Evolutionary conservation across 2,329 filamentous ascomycete species (phyloP).

Genomic region (Lecanicillium sp.): DNA sequence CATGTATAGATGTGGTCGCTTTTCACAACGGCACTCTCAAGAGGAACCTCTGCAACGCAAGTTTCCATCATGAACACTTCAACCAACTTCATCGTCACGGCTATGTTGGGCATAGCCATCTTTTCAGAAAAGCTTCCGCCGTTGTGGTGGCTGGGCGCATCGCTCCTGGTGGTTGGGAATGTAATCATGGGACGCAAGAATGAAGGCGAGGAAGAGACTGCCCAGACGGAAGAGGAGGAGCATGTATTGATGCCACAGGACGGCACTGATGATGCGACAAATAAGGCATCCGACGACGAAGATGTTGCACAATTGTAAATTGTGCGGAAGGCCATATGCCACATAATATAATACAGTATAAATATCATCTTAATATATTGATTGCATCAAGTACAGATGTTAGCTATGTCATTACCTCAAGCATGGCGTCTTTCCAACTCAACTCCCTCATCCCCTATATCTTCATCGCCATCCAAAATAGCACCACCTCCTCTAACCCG

Average conservation of each 20-base stretch:
- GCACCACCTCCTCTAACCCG: conserved; percentile 35
- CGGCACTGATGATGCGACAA: conserved; percentile 11
- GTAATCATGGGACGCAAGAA: conserved; percentile 70
- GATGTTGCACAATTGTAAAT: conserved; percentile 18
- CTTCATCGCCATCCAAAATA: conserved; percentile 36
- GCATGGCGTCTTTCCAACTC: conserved; percentile 32
- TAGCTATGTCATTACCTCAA: neutral
- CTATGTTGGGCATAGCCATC: conserved; percentile 60
- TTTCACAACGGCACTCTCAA: conserved; percentile 70
- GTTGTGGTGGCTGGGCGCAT: conserved; percentile 70
- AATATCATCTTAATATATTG: neutral
- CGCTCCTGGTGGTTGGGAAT: conserved; percentile 65
- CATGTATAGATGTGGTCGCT: conserved; percentile 65
- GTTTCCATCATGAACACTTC: conserved; percentile 79
- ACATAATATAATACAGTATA: conserved; percentile 1
- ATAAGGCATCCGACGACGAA: conserved; percentile 22
- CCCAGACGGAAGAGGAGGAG: neutral
- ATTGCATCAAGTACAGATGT: neutral
- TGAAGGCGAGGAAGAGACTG: conserved; percentile 29
- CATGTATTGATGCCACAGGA: conserved; percentile 1
- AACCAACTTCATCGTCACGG: conserved; percentile 73
- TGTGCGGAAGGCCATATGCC: too few relatives aligned
- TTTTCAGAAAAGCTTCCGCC: conserved; percentile 65
- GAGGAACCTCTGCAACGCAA: conserved; percentile 67
- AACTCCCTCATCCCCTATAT: conserved; percentile 30